phyloP scores from a whole-genome alignment of 2,329 filamentous ascomycete genomes.

The Penicillium digitatum region DNA sequence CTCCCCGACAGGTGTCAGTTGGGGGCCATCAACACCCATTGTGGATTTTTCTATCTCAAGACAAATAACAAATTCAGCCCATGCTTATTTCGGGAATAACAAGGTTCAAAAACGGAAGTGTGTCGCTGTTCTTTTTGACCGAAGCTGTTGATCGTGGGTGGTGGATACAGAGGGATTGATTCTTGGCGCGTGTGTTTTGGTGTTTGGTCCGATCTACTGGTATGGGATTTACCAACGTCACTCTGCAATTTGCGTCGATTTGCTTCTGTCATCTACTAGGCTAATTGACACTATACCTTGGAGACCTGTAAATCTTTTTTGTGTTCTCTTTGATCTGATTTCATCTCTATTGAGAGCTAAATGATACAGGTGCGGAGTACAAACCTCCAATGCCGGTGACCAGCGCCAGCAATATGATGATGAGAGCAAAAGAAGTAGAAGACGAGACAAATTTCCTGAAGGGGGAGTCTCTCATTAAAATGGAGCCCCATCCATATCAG shows the following conservation, averaged over 20 bases:
- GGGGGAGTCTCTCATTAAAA: conserved; percentile 6
- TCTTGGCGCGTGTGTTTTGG: conserved; percentile 22
- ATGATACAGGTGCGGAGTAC: conserved; percentile 5
- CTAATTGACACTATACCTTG: background rate
- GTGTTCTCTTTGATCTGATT: background rate
- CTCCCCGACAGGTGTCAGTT: conserved; percentile 40
- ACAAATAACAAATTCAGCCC: conserved; percentile 17
- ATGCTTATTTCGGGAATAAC: conserved; percentile 18
- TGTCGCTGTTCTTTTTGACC: conserved; percentile 1
- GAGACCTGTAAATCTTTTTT: too few species aligned
- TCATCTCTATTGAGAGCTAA: conserved; percentile 2
- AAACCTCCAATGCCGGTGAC: conserved; percentile 8
- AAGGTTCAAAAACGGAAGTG: background rate
- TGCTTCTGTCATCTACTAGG: background rate
- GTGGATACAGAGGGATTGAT: conserved; percentile 18
- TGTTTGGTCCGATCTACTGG: background rate
- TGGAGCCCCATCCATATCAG: conserved; percentile 26
- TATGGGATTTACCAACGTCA: background rate
- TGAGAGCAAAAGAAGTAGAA: background rate
- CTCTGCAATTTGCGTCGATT: background rate
- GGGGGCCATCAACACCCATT: conserved; percentile 29
- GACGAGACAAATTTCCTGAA: background rate
- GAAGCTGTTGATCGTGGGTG: conserved; percentile 21
- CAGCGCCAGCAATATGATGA: conserved; percentile 13
- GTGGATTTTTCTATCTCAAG: conserved; percentile 2